Conservation (phyloP, 2,329 filamentous ascomycete species). For the Knufia petricola region DNA sequence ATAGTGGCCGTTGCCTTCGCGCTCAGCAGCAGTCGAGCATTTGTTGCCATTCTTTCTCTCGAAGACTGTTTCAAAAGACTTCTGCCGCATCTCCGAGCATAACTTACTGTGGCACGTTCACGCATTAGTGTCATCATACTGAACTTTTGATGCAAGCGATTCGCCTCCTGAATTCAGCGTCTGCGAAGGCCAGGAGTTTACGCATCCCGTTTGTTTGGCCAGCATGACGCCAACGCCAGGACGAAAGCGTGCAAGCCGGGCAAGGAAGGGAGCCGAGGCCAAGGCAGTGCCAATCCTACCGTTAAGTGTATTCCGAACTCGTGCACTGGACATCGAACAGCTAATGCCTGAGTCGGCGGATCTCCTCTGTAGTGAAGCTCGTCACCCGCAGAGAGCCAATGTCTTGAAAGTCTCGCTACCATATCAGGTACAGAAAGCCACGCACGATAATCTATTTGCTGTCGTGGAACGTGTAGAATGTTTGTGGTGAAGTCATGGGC, state of each 20-base stretch:
- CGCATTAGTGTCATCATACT: constrained; percentile 7
- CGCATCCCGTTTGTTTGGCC: constrained; percentile 6
- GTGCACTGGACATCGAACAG: background rate
- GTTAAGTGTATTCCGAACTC: background rate
- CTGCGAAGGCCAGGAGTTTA: constrained; percentile 7
- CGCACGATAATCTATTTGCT: background rate
- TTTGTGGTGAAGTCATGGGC: constrained; percentile 9
- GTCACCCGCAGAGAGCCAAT: background rate
- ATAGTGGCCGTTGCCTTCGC: background rate
- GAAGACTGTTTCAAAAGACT: background rate
- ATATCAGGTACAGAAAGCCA: background rate
- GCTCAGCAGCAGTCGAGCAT: background rate
- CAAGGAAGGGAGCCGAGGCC: background rate
- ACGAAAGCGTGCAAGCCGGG: constrained; percentile 5
- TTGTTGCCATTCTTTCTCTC: background rate
- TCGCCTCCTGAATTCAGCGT: constrained; percentile 8
- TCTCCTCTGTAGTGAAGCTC: no score
- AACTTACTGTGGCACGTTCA: constrained; percentile 1
- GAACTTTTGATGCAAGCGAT: constrained; percentile 1
- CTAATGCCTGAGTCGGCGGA: background rate
- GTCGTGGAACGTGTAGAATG: background rate
- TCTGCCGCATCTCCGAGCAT: constrained; percentile 1
- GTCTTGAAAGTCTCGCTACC: background rate
- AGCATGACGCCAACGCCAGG: constrained; percentile 7
- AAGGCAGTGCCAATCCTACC: background rate